Evolutionary conservation across 2,329 filamentous ascomycete species (phyloP).

Genomic region (Pestalotiopsis sp.): DNA sequence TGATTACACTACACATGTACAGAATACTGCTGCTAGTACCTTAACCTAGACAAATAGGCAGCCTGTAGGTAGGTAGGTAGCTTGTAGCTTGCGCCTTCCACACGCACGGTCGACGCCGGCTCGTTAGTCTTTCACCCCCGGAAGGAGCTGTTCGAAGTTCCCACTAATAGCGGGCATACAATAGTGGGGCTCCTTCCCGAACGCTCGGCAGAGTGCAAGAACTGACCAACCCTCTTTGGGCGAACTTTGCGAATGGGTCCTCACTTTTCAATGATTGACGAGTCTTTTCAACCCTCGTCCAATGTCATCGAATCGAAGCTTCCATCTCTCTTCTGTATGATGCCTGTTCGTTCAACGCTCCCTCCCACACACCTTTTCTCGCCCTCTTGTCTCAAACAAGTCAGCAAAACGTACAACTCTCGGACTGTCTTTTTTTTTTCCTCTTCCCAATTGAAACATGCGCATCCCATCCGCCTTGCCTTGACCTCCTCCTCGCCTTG

Average conservation of each 20-base stretch:
- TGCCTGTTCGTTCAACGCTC: neutral
- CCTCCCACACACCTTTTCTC: neutral
- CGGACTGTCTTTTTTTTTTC: neutral
- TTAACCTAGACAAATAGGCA: too few species aligned
- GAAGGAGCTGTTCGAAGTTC: neutral
- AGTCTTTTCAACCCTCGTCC: neutral
- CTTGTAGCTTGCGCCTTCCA: too few species aligned
- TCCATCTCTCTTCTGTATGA: neutral
- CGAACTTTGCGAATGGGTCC: constrained; percentile 14
- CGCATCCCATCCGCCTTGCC: neutral
- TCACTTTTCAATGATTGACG: neutral
- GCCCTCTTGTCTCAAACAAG: constrained; percentile 7
- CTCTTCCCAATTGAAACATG: neutral
- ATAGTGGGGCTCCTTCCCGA: constrained; percentile 4
- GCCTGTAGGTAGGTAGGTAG: too few species aligned
- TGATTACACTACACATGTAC: too few species aligned
- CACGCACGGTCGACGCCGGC: too few species aligned
- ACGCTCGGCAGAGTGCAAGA: constrained; percentile 5
- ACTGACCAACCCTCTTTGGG: constrained; percentile 6
- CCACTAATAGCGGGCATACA: neutral
- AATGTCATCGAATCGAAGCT: neutral
- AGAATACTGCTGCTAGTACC: too few species aligned
- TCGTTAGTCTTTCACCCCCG: neutral
- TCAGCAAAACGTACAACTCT: constrained; percentile 7
- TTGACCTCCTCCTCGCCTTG: neutral